A percentile compares a stretch with the other conserved stretches of the same genome.
phyloP scores from a whole-genome alignment of 1,284 basidiomycete genomes.

The Sporisorium iseilematis-ciliati region DNA sequence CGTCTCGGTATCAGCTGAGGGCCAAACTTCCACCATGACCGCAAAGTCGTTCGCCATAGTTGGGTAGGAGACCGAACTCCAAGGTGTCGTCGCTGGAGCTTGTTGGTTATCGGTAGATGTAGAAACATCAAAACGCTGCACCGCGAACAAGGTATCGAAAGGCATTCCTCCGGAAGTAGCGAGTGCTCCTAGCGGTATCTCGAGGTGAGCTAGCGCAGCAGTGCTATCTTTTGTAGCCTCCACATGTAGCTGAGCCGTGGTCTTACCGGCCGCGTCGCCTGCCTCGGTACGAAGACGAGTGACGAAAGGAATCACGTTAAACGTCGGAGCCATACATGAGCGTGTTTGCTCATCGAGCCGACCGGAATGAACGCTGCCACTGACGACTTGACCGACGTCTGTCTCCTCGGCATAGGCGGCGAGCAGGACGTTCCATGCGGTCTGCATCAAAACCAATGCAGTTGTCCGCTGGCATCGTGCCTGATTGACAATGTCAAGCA shows the following conservation, averaged over 20 bases:
- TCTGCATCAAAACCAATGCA: slow-evolving; percentile 11
- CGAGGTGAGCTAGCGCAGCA: slow-evolving; percentile 15
- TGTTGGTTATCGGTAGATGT: background rate
- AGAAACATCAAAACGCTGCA: slow-evolving; percentile 15
- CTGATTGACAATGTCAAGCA: slow-evolving; percentile 7
- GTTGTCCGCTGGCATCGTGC: slow-evolving; percentile 14
- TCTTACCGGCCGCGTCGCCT: background rate
- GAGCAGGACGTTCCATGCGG: slow-evolving; percentile 23
- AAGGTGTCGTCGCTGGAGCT: background rate
- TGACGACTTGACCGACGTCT: slow-evolving; percentile 2
- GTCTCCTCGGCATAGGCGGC: slow-evolving; percentile 20
- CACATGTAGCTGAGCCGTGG: background rate
- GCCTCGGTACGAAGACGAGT: slow-evolving; percentile 1
- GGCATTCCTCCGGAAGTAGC: slow-evolving; percentile 16
- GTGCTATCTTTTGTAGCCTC: slow-evolving; percentile 8
- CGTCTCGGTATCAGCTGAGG: background rate
- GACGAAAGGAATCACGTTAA: slow-evolving; percentile 28
- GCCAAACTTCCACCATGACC: slow-evolving; percentile 35
- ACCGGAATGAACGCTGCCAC: slow-evolving; percentile 29
- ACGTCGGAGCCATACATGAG: slow-evolving; percentile 25
- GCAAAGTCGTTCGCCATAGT: slow-evolving; percentile 37
- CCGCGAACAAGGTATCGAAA: slow-evolving; percentile 35
- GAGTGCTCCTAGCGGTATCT: slow-evolving; percentile 27
- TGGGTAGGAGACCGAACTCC: slow-evolving; percentile 17
- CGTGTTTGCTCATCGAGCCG: slow-evolving; percentile 16